Base-by-base conservation (phyloP, 768 basidiomycete species). In the Strobilomyces dryophilus region DNA sequence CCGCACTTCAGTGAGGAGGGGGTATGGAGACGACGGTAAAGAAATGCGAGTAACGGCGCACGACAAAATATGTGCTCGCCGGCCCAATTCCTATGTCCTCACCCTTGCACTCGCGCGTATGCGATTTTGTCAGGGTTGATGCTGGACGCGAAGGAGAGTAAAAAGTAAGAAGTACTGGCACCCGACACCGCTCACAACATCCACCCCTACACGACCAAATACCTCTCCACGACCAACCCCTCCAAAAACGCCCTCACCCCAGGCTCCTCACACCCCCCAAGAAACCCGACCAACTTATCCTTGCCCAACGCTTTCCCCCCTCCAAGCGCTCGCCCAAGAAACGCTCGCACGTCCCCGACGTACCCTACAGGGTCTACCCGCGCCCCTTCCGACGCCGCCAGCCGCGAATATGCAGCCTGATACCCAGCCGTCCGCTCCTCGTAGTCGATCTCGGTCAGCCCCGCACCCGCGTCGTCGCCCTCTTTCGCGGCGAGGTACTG, bases 371-470 rank as follows among this genome's bases (percentile, higher is more conserved):
- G 84, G 66, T 92, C 90, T 1, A 65, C 69, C 39, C 76, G 74
- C 0, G 68, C 68, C 1, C 70, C 71, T 58, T 90, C 88, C 1
- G 87, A 85, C 1, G 95, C 90, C 0, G 93, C 95, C 17, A 98
- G 79, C 34, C 88, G 82, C 47, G 93, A 93, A 73, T 95, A 98
- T 5, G 92, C 89, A 0, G 92, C 91, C 64, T 98, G 97, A 71
- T 98, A 98, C 1, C 93, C 91, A 7, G 87, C 87, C 2, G 80
- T 79, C 65, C 90, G 88, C 65, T 98, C 95, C 64, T 98, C 95
- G 55, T 84, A 85, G 66, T 98, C 95, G 43, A 97, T 83, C 48
- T 81, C 82, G 1, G 89, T 89, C 34, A 91, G 64, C 0, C 81
- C 58, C 8, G 57, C 42, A 8, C 42, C 48, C 0, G 46, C n/a